Evolutionary conservation across 305 asterid species (phyloP), one percentile per base, ranked within the genome.

Genomic region (Fraxinus sp.): DNA sequence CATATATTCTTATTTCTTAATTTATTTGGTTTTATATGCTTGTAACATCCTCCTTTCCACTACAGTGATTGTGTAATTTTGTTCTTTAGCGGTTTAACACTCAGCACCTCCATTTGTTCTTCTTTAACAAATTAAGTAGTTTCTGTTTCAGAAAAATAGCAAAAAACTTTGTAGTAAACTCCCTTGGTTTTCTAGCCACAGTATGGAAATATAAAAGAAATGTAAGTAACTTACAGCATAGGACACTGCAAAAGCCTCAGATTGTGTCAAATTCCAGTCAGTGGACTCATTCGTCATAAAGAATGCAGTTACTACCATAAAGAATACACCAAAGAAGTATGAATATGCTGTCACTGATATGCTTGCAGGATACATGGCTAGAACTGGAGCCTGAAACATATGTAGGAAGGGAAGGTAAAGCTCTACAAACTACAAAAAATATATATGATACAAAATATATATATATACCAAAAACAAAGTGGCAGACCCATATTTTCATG

Each of bases 331-430:
- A 73, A 92, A 94, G 75, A 84, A 85, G 90, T 94, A 93, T 76
- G 99, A 91, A 89, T 86, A 96, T 30, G 99, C 98, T 36, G 98
- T 96, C 88, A 94, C 88, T 49, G 99, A 94, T 88, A 96, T 89
- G 84, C 91, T 92, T 79, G 99, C 98, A 68, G 99, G 98, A 90
- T 94, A 96, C 84, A 91, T 92, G 35, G 91, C 94, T 81, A 96
- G 83, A 83, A 96, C 86, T 72, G 98, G 97, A 79, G 98, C 98
- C 98, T 94, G 93, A 77, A 85, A 84, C 77, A 86, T 78, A 81
- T 59, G 75, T 84, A 35, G 43, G 83, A 62, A 80, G 80, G 64
- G 82, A 28, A 81, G 80, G 76, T 87, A 81, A 85, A 88, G 30
- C 74, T 79, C 85, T 83, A 39, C 78, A 78, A 86, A 74, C 77